These are phyloP conservation scores for Pseudocercospora eumusae DNA, from an alignment of 2,329 filamentous ascomycete genomes.

Conservation along the genomic window DNA sequence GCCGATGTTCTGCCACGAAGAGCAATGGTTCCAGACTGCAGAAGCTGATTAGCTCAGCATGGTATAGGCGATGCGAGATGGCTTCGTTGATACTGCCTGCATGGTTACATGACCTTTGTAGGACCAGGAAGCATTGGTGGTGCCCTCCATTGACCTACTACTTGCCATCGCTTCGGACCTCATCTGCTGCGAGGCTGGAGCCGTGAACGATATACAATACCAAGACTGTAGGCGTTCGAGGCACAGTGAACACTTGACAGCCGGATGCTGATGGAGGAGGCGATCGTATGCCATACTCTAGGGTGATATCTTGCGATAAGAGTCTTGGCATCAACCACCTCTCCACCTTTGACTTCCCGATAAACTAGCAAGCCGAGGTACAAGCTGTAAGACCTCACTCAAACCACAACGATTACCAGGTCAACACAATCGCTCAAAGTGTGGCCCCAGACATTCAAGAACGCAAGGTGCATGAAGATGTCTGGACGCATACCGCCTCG, in stretches of 20 bases:
- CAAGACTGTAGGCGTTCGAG: background rate
- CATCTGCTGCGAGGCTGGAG: background rate
- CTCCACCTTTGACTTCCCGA: constrained; percentile 5
- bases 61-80: background rate
- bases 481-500: constrained; percentile 21
- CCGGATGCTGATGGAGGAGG: too few relatives aligned
- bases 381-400: constrained; percentile 1
- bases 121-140: background rate
- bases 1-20: background rate
- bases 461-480: background rate
- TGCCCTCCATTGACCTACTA: background rate
- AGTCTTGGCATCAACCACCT: constrained; percentile 1
- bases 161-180: background rate
- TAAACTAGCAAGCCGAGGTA: constrained; percentile 2
- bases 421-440: background rate
- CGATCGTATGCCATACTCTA: too few relatives aligned
- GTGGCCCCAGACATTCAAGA: background rate
- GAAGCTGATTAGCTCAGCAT: background rate
- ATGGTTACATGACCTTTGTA: background rate
- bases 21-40: background rate
- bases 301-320: too few relatives aligned
- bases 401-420: background rate
- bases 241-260: too few relatives aligned
- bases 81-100: background rate
- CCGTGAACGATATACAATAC: background rate